Percentiles rank a stretch among this genome's conserved stretches.
Conservation (phyloP, 2,329 filamentous ascomycete species). For the Botrytis galanthina region DNA sequence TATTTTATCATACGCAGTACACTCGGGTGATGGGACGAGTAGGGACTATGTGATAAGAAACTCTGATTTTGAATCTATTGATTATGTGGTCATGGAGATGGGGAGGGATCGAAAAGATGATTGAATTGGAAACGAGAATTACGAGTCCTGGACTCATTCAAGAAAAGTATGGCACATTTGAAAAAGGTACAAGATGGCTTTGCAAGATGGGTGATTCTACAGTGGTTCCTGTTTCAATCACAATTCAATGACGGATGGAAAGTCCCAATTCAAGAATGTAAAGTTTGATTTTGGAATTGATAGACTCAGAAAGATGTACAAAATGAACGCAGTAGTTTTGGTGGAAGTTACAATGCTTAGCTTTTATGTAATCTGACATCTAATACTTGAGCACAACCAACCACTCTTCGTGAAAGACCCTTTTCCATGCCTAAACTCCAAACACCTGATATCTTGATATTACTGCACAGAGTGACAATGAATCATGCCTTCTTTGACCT, state of each 20-base stretch:
- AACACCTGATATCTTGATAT: conserved; percentile 28
- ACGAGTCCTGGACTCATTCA: too few relatives aligned
- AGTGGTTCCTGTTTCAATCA: not conserved
- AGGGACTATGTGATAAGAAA: not conserved
- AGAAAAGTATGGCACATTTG: not conserved
- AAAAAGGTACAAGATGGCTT: not conserved
- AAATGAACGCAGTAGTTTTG: not conserved
- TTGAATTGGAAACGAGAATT: too few relatives aligned
- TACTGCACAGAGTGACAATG: conserved; percentile 22
- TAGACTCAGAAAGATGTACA: not conserved
- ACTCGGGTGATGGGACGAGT: fast-evolving
- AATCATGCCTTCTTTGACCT: conserved; percentile 34
- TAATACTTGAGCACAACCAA: conserved; percentile 1
- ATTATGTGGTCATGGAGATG: not conserved
- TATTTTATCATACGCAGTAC: not conserved
- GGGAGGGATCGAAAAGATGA: too few relatives aligned
- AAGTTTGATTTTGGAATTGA: not conserved
- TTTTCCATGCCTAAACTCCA: conserved; percentile 25
- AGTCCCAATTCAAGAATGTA: not conserved
- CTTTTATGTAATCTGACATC: conserved; percentile 1
- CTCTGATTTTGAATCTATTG: not conserved
- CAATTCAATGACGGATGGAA: not conserved
- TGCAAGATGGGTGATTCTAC: too few relatives aligned
- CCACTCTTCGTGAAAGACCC: not conserved
- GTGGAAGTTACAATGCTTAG: conserved; percentile 4